Percentiles rank a stretch among this genome's conserved stretches.
Conservation (phyloP, 352 stramenopile genomes). For the Saprolegnia diclina region DNA sequence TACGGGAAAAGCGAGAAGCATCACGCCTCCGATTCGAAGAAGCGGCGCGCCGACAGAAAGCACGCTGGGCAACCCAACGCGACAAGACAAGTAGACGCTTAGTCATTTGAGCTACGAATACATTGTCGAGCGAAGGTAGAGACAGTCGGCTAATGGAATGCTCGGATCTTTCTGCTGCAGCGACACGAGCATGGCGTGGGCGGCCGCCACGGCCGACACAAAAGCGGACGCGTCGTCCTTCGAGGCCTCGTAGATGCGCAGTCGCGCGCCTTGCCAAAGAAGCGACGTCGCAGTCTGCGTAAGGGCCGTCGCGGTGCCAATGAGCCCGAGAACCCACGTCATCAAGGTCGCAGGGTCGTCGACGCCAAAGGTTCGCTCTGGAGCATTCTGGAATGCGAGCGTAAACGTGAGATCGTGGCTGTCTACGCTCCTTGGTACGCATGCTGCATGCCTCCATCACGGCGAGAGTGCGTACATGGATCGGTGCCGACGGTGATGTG, state of each 20-base stretch:
- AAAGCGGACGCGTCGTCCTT: neutral
- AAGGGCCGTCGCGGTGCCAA: conserved; percentile 39
- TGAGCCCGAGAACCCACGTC: conserved; percentile 39
- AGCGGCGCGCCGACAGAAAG: neutral
- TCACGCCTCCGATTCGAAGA: conserved; percentile 18
- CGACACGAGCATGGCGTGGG: neutral
- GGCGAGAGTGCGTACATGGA: no score
- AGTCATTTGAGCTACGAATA: no score
- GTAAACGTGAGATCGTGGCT: no score
- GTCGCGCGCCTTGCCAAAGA: conserved; percentile 41
- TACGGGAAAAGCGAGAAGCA: conserved; percentile 6
- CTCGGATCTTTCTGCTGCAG: conserved; percentile 20
- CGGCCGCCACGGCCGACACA: neutral
- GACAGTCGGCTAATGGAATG: neutral
- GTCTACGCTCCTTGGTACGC: no score
- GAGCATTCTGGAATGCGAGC: no score
- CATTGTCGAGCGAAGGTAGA: neutral
- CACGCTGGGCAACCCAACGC: neutral
- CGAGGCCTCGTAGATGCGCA: conserved; percentile 44
- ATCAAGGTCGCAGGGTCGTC: conserved; percentile 21
- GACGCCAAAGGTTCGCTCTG: no score
- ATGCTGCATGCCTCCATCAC: no score
- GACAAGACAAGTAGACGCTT: no score
- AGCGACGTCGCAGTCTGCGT: conserved; percentile 29
- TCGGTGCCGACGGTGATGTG: no score